Conservation (phyloP, 2,329 filamentous ascomycete species). For the Fusarium sp. region DNA sequence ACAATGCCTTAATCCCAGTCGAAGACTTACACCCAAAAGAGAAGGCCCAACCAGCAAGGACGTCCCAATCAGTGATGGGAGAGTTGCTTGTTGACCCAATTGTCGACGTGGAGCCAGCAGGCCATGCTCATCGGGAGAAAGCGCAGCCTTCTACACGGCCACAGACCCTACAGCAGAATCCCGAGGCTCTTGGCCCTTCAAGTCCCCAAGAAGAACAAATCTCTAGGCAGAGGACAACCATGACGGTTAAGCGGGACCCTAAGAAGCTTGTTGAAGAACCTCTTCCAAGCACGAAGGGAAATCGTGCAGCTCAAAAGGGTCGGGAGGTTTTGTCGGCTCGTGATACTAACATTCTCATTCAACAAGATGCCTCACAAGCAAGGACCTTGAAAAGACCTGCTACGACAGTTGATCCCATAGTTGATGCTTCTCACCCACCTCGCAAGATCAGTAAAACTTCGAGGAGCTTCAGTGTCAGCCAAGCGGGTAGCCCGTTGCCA, state of each 20-base stretch:
- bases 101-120: background rate
- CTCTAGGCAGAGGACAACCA: background rate
- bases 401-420: background rate
- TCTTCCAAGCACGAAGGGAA: background rate
- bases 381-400: background rate
- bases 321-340: constrained; percentile 8
- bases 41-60: background rate
- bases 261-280: background rate
- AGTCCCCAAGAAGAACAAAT: background rate
- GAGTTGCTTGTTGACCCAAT: background rate
- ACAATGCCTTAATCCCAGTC: background rate
- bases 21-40: background rate
- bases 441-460: constrained; percentile 22
- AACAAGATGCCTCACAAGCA: background rate
- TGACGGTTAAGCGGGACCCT: background rate
- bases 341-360: constrained; percentile 17
- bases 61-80: background rate
- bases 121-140: background rate
- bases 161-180: background rate
- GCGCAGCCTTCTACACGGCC: background rate
- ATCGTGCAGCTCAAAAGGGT: background rate
- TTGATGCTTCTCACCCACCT: background rate
- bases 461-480: constrained; percentile 42
- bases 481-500: constrained; percentile 41
- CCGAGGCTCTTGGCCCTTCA: background rate